A percentile compares a stretch with the other conserved stretches of the same genome.
These are phyloP conservation scores for Metschnikowia drakensbergensis DNA, from an alignment of 805 yeast genomes.

Conservation along the genomic window DNA sequence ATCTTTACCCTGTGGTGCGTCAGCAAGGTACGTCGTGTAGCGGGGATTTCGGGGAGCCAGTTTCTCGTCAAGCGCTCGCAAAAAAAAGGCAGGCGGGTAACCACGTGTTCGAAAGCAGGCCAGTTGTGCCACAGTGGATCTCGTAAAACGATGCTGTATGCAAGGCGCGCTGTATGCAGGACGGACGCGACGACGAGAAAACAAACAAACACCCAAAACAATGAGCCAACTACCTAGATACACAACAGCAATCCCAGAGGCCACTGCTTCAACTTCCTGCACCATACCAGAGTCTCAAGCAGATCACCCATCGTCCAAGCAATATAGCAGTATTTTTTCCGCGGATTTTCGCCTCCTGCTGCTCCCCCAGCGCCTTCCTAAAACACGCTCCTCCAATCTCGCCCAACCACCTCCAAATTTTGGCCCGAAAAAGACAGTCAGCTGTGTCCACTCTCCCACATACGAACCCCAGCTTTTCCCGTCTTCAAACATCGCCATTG, in stretches of 20 bases:
- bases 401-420: not conserved
- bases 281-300: not conserved
- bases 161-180: not conserved
- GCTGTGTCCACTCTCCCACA: not conserved
- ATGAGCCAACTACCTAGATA: conserved; percentile 1
- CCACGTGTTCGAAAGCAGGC: too few species aligned
- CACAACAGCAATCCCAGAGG: not conserved
- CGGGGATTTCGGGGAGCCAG: too few species aligned
- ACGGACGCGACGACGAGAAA: conserved; percentile 3
- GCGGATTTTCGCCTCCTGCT: not conserved
- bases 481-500: not conserved
- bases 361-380: not conserved
- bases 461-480: not conserved
- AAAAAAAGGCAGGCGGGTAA: too few species aligned
- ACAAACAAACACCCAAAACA: conserved; percentile 4
- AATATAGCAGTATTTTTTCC: not conserved
- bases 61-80: too few species aligned
- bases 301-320: not conserved
- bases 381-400: not conserved
- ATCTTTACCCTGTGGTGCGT: too few species aligned
- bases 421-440: not conserved
- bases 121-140: not conserved
- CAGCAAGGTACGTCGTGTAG: too few species aligned
- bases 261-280: not conserved
- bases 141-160: not conserved